Conservation (phyloP, 345 rosid species). For the Pseudoturritis turrita region DNA sequence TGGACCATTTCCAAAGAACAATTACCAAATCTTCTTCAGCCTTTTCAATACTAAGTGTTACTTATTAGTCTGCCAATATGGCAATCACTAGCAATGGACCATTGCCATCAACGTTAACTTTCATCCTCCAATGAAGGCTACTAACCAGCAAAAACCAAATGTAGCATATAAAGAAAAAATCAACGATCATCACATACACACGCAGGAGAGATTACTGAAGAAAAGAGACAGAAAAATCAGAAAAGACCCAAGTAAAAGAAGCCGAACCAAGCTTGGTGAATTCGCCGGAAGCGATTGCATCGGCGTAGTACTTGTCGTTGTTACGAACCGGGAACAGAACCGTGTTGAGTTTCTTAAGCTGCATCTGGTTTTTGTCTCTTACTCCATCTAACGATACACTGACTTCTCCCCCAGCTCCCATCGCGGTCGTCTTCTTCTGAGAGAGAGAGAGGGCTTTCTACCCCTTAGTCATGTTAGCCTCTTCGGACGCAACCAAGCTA, state of each 20-base stretch:
- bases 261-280: constrained; percentile 83
- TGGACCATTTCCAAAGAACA: no score
- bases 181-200: neutral
- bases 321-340: constrained; percentile 92
- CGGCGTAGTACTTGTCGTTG: constrained; percentile 85
- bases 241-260: neutral
- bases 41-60: no score
- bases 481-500: no score
- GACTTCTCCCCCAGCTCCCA: constrained; percentile 79
- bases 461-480: no score
- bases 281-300: constrained; percentile 82
- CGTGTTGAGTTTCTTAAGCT: constrained; percentile 89
- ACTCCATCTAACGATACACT: constrained; percentile 82
- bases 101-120: no score
- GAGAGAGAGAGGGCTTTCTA: no score
- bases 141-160: neutral
- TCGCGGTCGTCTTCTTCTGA: constrained; percentile 28
- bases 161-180: neutral
- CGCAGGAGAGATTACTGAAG: neutral
- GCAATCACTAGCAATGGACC: no score
- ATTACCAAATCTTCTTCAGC: no score
- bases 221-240: neutral
- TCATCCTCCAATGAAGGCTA: no score
- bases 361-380: constrained; percentile 97
- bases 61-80: no score